phyloP scores from a whole-genome alignment of 352 stramenopile genomes.

The Nothophytophthora sp. region DNA sequence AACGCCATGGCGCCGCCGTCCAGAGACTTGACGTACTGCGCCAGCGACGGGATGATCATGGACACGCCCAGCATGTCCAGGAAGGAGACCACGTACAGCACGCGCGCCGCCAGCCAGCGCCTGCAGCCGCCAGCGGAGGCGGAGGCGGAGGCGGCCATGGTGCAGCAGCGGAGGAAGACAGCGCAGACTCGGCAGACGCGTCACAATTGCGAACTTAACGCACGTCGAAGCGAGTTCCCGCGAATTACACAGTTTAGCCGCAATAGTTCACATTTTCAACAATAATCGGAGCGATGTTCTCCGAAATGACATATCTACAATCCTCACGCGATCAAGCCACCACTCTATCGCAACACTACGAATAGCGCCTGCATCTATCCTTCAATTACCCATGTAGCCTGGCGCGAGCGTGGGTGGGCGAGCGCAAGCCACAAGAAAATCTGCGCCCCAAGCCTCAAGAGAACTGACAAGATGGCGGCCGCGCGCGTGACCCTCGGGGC shows the following conservation, averaged over 20 bases:
- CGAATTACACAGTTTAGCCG: not conserved
- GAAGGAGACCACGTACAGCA: slow-evolving; percentile 82
- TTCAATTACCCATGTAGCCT: no score
- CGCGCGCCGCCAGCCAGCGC: slow-evolving; percentile 35
- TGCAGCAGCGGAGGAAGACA: no score
- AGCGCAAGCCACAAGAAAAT: slow-evolving; percentile 21
- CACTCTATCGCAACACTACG: no score
- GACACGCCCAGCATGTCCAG: slow-evolving; percentile 82
- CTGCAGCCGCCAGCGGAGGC: not conserved
- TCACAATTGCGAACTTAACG: slow-evolving; percentile 1
- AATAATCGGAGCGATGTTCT: no score
- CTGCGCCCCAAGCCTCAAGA: slow-evolving; percentile 8
- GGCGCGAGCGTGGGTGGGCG: no score
- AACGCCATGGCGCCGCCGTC: slow-evolving; percentile 70
- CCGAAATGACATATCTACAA: no score
- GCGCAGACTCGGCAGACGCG: no score
- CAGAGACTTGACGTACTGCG: slow-evolving; percentile 79
- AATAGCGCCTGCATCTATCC: no score
- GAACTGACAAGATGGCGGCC: slow-evolving; percentile 31
- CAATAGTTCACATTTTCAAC: no score
- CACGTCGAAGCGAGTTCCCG: not conserved
- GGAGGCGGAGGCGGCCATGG: not conserved
- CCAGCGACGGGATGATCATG: slow-evolving; percentile 84
- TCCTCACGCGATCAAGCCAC: no score
- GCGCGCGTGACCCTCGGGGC: slow-evolving; percentile 54